Base-by-base conservation (phyloP, 2,329 filamentous ascomycete genomes). In the Bipolaris gigantea region DNA sequence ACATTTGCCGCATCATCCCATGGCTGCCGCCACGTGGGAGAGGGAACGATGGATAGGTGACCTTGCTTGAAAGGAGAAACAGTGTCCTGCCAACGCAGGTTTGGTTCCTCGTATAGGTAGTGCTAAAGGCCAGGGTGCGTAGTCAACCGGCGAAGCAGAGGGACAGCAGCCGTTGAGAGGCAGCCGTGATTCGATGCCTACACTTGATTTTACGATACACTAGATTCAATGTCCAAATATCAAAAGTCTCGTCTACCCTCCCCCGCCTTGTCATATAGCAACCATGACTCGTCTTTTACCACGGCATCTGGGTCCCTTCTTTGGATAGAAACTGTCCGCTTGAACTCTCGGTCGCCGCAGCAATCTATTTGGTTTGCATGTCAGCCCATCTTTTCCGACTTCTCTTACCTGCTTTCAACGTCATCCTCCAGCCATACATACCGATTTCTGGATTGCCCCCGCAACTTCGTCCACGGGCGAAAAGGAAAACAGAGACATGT, bases 1-100 rank as follows among this genome's bases (percentile, higher is more conserved):
- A 66, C 34, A 48, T 65, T 8, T 34, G 49, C 9, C 43, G 55
- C 35, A 71, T 69, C 32, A 32, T 65, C 23, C 8, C 51, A 23
- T 63, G 59, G 53, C 44, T 67, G 10, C 40, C 40, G 25, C 27
- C 40, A 6, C 7, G 32, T 5, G 27, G n/a, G 8, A 6, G 18
- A 32, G 27, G 11, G 10, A 43, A 16, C 16, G 10, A 11, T 2
- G 27, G 27, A 2, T 34, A n/a, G 15, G 9, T 23, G 25, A 5
- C 13, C 18, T 39, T 7, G 7, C 5, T 25, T 25, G 5, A 25
- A 8, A 25, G 1, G 25, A 25, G 7, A 8, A 25, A 25, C 1
- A 7, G 10, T 30, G 13, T 30, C 10, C 27, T 13, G 10, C 10
- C 10, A 13, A 30, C 13, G 4, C 4, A 3, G 5, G 10, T 30